A percentile compares a stretch with the other conserved stretches of the same genome.
phyloP scores from a whole-genome alignment of 768 basidiomycete genomes.

The Amylocystis lapponica region DNA sequence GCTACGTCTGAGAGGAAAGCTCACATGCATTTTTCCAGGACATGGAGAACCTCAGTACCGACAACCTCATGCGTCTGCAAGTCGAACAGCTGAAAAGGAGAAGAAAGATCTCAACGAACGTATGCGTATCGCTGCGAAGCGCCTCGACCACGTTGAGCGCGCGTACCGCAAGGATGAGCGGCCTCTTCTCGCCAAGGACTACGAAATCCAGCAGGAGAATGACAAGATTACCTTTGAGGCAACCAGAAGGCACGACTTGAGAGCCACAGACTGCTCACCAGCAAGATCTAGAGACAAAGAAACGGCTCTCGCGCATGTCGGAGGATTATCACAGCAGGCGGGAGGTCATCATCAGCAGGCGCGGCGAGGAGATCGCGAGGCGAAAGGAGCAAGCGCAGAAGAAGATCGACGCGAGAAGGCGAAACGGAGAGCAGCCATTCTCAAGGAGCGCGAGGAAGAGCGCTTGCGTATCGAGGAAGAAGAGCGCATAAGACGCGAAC shows the following conservation, averaged over 20 bases:
- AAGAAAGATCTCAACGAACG: slow-evolving; percentile 82
- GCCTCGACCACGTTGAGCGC: slow-evolving; percentile 92
- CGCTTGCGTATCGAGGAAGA: slow-evolving; percentile 35
- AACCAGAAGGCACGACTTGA: slow-evolving; percentile 55
- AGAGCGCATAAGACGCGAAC: slow-evolving; percentile 26
- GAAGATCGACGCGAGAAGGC: slow-evolving; percentile 86
- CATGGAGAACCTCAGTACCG: slow-evolving; percentile 79
- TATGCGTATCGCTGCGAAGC: slow-evolving; percentile 77
- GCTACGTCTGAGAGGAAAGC: background rate
- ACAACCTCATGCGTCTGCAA: slow-evolving; percentile 82
- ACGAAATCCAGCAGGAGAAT: slow-evolving; percentile 73
- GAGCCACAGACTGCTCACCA: slow-evolving; percentile 51
- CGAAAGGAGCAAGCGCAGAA: slow-evolving; percentile 48
- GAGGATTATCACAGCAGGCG: slow-evolving; percentile 57
- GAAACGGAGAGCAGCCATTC: slow-evolving; percentile 51
- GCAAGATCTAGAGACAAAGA: slow-evolving; percentile 69
- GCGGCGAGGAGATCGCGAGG: slow-evolving; percentile 59
- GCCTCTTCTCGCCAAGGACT: slow-evolving; percentile 80
- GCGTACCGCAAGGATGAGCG: slow-evolving; percentile 92
- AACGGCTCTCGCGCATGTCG: slow-evolving; percentile 65
- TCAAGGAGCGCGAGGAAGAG: slow-evolving; percentile 59
- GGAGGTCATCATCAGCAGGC: slow-evolving; percentile 48
- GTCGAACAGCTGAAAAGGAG: slow-evolving; percentile 94
- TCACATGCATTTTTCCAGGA: slow-evolving; percentile 40
- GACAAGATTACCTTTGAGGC: slow-evolving; percentile 68